Conservation (phyloP, 495 filamentous ascomycete genomes). For the Aspergillus hancockii region DNA sequence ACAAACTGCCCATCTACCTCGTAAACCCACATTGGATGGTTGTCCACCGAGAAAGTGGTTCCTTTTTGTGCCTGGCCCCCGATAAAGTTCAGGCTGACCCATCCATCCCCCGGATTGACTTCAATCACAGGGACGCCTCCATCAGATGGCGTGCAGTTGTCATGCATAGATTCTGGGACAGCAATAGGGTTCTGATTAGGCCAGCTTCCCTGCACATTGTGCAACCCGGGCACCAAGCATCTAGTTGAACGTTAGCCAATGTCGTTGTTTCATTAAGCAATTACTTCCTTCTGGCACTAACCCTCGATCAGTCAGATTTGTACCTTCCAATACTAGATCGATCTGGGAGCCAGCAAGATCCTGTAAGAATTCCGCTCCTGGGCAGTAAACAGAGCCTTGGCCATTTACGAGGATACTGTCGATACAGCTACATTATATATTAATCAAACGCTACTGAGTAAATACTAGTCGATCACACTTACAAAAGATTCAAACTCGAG, state of each 20-base stretch:
- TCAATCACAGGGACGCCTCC: constrained; percentile 31
- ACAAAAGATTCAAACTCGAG: constrained; percentile 37
- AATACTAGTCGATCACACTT: neutral
- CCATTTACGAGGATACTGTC: constrained; percentile 60
- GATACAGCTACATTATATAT: constrained; percentile 17
- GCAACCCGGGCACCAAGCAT: constrained; percentile 14
- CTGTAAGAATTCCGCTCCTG: constrained; percentile 35
- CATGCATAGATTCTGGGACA: constrained; percentile 17
- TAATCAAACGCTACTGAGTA: neutral
- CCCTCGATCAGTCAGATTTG: constrained; percentile 51
- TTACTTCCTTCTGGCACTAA: constrained; percentile 14
- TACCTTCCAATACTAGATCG: constrained; percentile 27
- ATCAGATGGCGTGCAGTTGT: constrained; percentile 34
- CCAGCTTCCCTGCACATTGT: constrained; percentile 11
- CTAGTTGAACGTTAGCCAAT: constrained; percentile 13
- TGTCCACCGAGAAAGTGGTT: constrained; percentile 39
- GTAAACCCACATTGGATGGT: constrained; percentile 46
- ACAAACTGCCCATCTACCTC: constrained; percentile 47
- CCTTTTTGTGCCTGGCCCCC: constrained; percentile 30
- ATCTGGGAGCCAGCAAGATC: constrained; percentile 32
- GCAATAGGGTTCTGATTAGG: constrained; percentile 19
- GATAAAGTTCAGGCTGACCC: constrained; percentile 38
- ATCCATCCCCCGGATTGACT: constrained; percentile 30
- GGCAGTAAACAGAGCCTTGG: constrained; percentile 52
- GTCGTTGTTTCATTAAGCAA: neutral